Evolutionary conservation across 2,329 filamentous ascomycete genomes (phyloP).

Genomic region (Aspergillus sp.): DNA sequence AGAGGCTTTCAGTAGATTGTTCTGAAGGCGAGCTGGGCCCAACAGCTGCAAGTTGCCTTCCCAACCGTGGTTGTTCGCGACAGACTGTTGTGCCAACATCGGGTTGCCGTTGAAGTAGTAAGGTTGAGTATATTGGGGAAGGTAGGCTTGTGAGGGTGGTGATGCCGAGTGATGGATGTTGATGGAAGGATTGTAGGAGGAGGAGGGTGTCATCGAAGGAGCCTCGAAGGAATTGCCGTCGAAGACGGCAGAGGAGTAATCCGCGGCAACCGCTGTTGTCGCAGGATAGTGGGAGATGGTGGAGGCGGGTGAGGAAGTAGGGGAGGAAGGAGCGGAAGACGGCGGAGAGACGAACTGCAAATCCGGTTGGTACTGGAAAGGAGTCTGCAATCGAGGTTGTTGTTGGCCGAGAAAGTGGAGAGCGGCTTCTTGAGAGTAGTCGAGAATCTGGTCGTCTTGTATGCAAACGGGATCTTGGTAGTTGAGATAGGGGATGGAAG

Average conservation of each 20-base stretch:
- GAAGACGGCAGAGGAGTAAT: constrained; percentile 27
- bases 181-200: constrained; percentile 42
- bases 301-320: constrained; percentile 36
- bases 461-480: constrained; percentile 37
- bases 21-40: constrained; percentile 37
- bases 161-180: constrained; percentile 36
- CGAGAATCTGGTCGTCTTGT: constrained; percentile 42
- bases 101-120: constrained; percentile 30
- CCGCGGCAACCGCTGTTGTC: constrained; percentile 27
- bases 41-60: constrained; percentile 39
- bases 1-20: constrained; percentile 39
- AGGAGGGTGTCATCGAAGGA: constrained; percentile 43
- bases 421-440: constrained; percentile 30
- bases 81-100: constrained; percentile 45
- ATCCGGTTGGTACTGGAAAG: constrained; percentile 35
- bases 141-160: constrained; percentile 33
- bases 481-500: constrained; percentile 26
- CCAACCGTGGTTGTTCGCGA: constrained; percentile 38
- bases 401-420: constrained; percentile 28
- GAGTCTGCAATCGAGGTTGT: constrained; percentile 33
- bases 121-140: constrained; percentile 33
- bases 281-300: constrained; percentile 34
- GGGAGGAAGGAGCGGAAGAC: constrained; percentile 40
- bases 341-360: constrained; percentile 38
- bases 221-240: constrained; percentile 36